phyloP scores from a whole-genome alignment of 352 stramenopile species.

The Globisporangium canariense region DNA sequence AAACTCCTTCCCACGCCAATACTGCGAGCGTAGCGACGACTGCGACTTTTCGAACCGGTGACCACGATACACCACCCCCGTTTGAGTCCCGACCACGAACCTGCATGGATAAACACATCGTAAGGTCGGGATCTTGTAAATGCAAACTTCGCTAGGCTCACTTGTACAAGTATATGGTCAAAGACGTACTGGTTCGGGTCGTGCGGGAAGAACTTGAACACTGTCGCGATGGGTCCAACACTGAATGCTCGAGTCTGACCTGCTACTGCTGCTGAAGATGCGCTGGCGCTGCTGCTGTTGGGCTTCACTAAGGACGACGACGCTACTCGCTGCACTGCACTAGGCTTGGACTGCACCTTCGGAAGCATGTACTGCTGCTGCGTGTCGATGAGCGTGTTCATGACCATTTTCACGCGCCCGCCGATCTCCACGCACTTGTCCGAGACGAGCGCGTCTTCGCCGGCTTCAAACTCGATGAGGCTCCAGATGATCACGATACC shows the following conservation, averaged over 20 bases:
- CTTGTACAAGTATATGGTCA: background rate
- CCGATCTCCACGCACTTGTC: constrained; percentile 70
- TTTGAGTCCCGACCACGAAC: constrained; percentile 47
- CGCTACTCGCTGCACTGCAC: background rate
- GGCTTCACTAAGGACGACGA: background rate
- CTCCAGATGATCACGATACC: constrained; percentile 70
- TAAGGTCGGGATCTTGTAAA: background rate
- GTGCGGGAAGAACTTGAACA: constrained; percentile 48
- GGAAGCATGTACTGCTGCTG: constrained; percentile 41
- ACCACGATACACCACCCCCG: constrained; percentile 31
- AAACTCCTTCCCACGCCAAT: background rate
- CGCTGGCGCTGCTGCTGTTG: background rate
- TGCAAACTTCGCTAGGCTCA: background rate
- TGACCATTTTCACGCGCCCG: constrained; percentile 59
- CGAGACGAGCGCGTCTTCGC: constrained; percentile 36
- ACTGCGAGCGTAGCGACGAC: background rate
- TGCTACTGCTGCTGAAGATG: constrained; percentile 6
- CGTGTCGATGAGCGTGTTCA: constrained; percentile 60
- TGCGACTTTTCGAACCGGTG: constrained; percentile 20
- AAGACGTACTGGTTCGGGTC: constrained; percentile 54
- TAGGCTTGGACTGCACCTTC: background rate
- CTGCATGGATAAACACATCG: constrained; percentile 15
- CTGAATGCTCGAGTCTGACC: constrained; percentile 7
- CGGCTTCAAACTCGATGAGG: constrained; percentile 47
- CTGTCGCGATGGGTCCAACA: constrained; percentile 43